Conservation (phyloP, 73 alveolate genomes). For the Paramecium sexaurelia region DNA sequence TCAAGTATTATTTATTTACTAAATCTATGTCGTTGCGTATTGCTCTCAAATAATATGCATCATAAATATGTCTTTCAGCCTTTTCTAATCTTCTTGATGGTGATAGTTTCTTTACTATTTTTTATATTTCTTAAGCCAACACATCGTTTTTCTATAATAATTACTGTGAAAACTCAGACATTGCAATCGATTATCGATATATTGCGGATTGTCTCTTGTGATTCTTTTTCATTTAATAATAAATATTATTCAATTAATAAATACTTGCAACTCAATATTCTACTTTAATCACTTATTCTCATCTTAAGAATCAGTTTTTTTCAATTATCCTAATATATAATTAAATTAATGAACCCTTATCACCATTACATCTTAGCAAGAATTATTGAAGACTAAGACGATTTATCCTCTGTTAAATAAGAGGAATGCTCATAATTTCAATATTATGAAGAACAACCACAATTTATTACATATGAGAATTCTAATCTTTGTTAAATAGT, state of each 20-base stretch:
- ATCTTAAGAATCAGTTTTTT: neutral
- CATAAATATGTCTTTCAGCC: constrained; percentile 37
- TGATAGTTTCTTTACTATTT: neutral
- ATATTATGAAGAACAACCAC: neutral
- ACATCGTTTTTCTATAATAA: neutral
- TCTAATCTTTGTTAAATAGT: constrained; percentile 32
- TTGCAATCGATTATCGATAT: neutral
- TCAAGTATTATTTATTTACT: neutral
- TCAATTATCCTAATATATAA: neutral
- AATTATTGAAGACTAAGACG: neutral
- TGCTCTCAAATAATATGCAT: constrained; percentile 30
- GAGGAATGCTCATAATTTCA: constrained; percentile 22
- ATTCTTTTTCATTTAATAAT: neutral
- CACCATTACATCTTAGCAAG: constrained; percentile 24
- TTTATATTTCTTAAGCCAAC: neutral
- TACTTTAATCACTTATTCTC: neutral
- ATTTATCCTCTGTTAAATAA: constrained; percentile 1
- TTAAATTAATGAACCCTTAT: constrained; percentile 20
- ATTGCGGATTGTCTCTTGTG: neutral
- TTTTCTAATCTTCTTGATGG: neutral
- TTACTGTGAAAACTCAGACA: neutral
- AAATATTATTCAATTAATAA: neutral
- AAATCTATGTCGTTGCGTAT: neutral
- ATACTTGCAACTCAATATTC: neutral
- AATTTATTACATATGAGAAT: neutral